These are phyloP conservation scores for Shiraia sp. DNA, from an alignment of 2,329 filamentous ascomycete species.

Conservation along the genomic window DNA sequence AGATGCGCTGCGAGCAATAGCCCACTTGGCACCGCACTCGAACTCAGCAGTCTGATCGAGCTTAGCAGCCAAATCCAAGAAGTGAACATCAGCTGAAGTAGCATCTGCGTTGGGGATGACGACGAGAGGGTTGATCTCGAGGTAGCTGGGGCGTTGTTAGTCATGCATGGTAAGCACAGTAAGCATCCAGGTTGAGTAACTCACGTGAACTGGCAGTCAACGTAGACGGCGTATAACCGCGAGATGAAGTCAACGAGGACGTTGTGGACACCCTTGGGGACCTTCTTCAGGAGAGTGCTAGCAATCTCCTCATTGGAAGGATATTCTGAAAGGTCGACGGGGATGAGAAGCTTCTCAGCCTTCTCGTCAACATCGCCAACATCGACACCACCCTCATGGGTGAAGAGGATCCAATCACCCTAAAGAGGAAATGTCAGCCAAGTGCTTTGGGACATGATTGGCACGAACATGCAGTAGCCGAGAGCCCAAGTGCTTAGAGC, in stretches of 20 bases:
- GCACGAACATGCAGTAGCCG: slow-evolving; percentile 22
- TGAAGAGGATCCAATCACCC: slow-evolving; percentile 99
- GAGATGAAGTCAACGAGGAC: slow-evolving; percentile 99
- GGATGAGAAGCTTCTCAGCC: slow-evolving; percentile 97
- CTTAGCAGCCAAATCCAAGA: slow-evolving; percentile 98
- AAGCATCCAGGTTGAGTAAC: slow-evolving; percentile 11
- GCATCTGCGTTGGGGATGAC: slow-evolving; percentile 92
- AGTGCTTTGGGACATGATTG: slow-evolving; percentile 30
- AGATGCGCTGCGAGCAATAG: slow-evolving; percentile 86
- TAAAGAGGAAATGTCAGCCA: slow-evolving; percentile 51
- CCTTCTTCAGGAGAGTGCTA: slow-evolving; percentile 80
- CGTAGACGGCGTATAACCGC: slow-evolving; percentile 96
- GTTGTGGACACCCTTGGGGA: slow-evolving; percentile 94
- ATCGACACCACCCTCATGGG: slow-evolving; percentile 98
- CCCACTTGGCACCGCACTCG: slow-evolving; percentile 99
- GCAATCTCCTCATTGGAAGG: slow-evolving; percentile 96
- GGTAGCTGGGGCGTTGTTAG: slow-evolving; percentile 61
- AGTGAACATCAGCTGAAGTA: slow-evolving; percentile 93
- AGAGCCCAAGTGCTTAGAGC: slow-evolving; percentile 26
- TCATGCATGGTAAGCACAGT: background rate
- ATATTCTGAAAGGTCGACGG: slow-evolving; percentile 91
- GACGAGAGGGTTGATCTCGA: slow-evolving; percentile 99
- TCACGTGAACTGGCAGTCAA: slow-evolving; percentile 96
- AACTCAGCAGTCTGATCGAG: slow-evolving; percentile 99
- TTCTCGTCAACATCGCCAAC: slow-evolving; percentile 99